Evolutionary conservation across 2,329 filamentous ascomycete genomes (phyloP).

Genomic region (Diaporthe helianthi): DNA sequence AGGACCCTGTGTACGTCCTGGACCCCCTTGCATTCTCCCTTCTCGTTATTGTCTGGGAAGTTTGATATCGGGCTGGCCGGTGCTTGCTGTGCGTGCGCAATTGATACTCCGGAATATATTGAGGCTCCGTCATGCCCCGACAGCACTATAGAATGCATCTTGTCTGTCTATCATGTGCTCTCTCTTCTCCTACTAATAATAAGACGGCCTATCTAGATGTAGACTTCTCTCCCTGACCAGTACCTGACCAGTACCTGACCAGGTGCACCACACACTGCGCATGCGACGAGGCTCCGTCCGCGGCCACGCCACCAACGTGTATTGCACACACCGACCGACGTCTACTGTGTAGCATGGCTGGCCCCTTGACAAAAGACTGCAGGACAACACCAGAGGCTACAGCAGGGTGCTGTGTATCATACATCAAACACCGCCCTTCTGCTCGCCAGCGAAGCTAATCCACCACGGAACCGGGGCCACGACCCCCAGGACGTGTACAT

Average conservation of each 20-base stretch:
- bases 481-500: constrained; percentile 20
- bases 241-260: no score
- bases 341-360: no score
- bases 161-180: background rate
- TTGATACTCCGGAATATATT: constrained; percentile 9
- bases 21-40: constrained; percentile 10
- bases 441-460: constrained; percentile 12
- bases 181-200: background rate
- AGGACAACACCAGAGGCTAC: background rate
- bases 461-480: constrained; percentile 17
- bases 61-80: constrained; percentile 17
- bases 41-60: background rate
- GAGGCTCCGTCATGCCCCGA: constrained; percentile 3
- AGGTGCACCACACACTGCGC: background rate
- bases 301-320: background rate
- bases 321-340: no score
- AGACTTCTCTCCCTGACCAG: background rate
- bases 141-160: background rate
- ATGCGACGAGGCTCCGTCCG: constrained; percentile 4
- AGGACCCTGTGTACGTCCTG: constrained; percentile 9
- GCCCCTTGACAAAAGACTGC: background rate
- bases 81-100: background rate
- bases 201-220: background rate
- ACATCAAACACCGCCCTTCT: constrained; percentile 25
- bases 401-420: background rate